Percentiles rank a stretch among this genome's conserved stretches.
Evolutionary conservation across 164 flowering plant genomes (phyloP).

Genomic region (Piper betle): DNA sequence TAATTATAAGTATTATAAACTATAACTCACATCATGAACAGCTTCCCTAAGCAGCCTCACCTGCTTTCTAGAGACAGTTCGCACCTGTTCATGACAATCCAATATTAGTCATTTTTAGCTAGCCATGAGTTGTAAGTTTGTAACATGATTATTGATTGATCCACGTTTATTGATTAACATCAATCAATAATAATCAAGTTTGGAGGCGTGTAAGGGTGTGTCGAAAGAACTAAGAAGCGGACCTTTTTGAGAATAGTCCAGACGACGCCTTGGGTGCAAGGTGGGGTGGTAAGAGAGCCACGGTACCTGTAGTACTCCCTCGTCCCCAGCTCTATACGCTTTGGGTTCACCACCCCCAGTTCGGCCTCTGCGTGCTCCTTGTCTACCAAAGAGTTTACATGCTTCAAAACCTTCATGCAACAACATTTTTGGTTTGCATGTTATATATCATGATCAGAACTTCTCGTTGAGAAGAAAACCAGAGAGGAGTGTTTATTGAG

Average conservation of each 20-base stretch:
- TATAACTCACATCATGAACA: too few species aligned
- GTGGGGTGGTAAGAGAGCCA: conserved; percentile 24
- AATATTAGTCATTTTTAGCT: too few species aligned
- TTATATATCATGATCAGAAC: not conserved
- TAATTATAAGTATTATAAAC: too few species aligned
- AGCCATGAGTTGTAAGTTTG: too few species aligned
- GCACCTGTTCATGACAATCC: too few species aligned
- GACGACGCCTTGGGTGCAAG: conserved; percentile 17
- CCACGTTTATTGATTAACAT: too few species aligned
- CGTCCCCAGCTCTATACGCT: conserved; percentile 6
- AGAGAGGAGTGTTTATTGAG: not conserved
- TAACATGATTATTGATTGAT: too few species aligned
- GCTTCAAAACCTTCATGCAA: conserved; percentile 6
- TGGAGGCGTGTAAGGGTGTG: too few species aligned
- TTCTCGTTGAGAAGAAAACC: not conserved
- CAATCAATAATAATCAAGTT: too few species aligned
- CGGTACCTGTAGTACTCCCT: conserved; percentile 16
- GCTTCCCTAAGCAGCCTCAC: too few species aligned
- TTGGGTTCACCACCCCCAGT: conserved; percentile 10
- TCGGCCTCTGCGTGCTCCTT: not conserved
- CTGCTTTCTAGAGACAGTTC: too few species aligned
- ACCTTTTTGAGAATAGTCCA: conserved; percentile 19
- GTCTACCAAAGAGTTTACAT: not conserved
- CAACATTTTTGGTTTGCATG: not conserved
- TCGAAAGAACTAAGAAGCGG: not conserved